Base-by-base conservation (phyloP, 768 basidiomycete genomes). In the Cystobasidiopsis lactophilus region DNA sequence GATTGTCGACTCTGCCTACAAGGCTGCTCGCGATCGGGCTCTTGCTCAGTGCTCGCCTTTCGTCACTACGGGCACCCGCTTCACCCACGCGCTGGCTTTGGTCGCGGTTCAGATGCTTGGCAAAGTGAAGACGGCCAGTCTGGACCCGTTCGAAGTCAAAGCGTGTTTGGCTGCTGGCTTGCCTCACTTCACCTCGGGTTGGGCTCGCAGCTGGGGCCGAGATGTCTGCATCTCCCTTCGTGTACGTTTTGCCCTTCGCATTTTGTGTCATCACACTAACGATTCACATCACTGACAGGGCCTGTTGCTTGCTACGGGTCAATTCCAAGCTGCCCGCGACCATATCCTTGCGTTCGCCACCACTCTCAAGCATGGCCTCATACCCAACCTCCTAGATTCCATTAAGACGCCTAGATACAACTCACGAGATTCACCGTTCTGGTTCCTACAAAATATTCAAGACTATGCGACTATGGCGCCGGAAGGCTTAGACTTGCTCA, bases 361-460 rank as follows among this genome's bases (percentile, higher is more conserved):
- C 13, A 88, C 85, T 2, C 66, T 93, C 57, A 95, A 91, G 65
- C 89, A 96, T 62, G 91, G 93, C 0, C 71, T 96, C 59, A 89
- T 96, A 59, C 93, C 93, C 0, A 98, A 98, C 65, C 68, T 98
- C 37, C 70, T 98, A 53, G 91, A 96, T 21, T 46, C 45, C 1
- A 19, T 45, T 21, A 58, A 57, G 19, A 57, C 60, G 18, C 62
- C 62, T 26, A 54, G 62, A 11, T 89, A 86, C 67, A 96, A 96
- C 66, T 96, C 85, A 3, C 79, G 93, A 50, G 93, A 98, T 65
- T 86, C 85, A 5, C 91, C 93, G 3, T 96, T 89, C 91, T 96
- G 88, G 85, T 91, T 96, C 83, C 66, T 95, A 54, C 91, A 98
- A 65, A 93, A 82, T 63, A 93, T 98, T 51, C 93, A 96, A 62